These are phyloP conservation scores for Cystoderma amianthinum DNA, from an alignment of 768 basidiomycete genomes.

Conservation along the genomic window DNA sequence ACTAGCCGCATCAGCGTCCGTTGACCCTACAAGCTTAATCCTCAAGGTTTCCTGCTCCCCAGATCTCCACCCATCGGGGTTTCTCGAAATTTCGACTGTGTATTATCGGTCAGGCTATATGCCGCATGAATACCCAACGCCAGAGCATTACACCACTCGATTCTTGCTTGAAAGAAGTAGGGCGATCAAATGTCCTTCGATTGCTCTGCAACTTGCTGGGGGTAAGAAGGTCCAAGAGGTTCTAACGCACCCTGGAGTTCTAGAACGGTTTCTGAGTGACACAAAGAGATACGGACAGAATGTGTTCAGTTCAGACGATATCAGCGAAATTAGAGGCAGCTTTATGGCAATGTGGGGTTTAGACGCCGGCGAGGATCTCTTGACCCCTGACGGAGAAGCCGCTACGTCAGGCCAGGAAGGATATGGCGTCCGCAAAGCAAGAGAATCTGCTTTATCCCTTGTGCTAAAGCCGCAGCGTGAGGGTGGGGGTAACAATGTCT, in stretches of 20 bases:
- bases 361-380: conserved; percentile 34
- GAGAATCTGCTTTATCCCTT: conserved; percentile 40
- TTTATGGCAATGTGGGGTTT: conserved; percentile 93
- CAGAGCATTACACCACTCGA: conserved; percentile 63
- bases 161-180: conserved; percentile 71
- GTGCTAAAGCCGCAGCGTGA: conserved; percentile 98
- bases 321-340: conserved; percentile 55
- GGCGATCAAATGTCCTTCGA: conserved; percentile 90
- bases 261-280: conserved; percentile 65
- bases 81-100: conserved; percentile 73
- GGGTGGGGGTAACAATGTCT: conserved; percentile 96
- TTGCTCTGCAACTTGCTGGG: conserved; percentile 91
- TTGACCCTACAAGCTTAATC: conserved; percentile 38
- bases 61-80: conserved; percentile 20
- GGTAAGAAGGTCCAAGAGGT: conserved; percentile 95
- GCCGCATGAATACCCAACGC: conserved; percentile 70
- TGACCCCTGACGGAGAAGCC: conserved; percentile 21
- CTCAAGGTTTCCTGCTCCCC: conserved; percentile 33
- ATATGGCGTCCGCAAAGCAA: conserved; percentile 45
- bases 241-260: conserved; percentile 61
- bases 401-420: conserved; percentile 20
- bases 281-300: conserved; percentile 24
- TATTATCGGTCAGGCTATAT: conserved; percentile 91
- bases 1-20: conserved; percentile 47
- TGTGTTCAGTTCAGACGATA: conserved; percentile 26